These are phyloP conservation scores for Saccharomycopsis fermentans DNA, from an alignment of 805 yeast species.

Conservation along the genomic window DNA sequence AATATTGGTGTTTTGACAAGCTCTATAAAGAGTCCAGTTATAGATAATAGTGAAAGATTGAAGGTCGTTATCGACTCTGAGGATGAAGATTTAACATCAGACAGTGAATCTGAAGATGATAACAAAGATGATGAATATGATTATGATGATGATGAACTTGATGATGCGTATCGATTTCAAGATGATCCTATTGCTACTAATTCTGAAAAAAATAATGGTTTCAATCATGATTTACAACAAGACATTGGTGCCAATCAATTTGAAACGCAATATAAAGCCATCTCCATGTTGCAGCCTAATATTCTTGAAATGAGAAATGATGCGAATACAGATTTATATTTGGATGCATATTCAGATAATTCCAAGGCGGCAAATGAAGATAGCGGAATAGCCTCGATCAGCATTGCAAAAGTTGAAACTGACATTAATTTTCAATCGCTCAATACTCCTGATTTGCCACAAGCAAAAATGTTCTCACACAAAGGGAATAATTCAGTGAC, in stretches of 20 bases:
- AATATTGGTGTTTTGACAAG: slow-evolving; percentile 2
- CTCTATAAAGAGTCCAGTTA: slow-evolving; percentile 4
- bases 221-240: background rate
- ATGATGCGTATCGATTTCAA: slow-evolving; percentile 18
- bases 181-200: slow-evolving; percentile 12
- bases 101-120: slow-evolving; percentile 15
- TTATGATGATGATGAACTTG: slow-evolving; percentile 19
- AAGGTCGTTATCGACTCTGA: slow-evolving; percentile 20
- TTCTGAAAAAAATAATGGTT: background rate
- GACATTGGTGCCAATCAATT: background rate
- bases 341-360: background rate
- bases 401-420: background rate
- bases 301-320: background rate
- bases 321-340: background rate
- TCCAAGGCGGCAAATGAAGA: background rate
- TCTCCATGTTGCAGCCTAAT: background rate
- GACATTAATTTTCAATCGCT: slow-evolving; percentile 7
- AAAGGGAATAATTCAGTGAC: background rate
- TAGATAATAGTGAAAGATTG: slow-evolving; percentile 19
- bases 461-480: slow-evolving; percentile 2
- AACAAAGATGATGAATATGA: slow-evolving; percentile 21
- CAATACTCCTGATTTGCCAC: slow-evolving; percentile 13
- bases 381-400: background rate
- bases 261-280: background rate
- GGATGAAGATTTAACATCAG: slow-evolving; percentile 21